Conservation (phyloP, 352 stramenopile genomes). For the Phytophthora megakarya region DNA sequence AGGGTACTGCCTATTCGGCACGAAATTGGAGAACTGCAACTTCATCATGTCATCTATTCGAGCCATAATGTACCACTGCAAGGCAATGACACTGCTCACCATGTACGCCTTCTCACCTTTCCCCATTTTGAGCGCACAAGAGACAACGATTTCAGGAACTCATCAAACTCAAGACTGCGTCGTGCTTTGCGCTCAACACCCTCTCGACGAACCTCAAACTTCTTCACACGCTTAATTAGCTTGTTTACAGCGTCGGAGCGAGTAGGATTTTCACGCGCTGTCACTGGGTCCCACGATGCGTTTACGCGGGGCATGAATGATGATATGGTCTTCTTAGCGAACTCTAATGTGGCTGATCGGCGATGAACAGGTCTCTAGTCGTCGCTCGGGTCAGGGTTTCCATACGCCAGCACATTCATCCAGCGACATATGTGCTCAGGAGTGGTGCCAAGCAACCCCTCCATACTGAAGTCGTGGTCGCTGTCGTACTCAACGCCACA, state of each 20-base stretch:
- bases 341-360: conserved; percentile 5
- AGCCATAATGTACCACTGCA: conserved; percentile 26
- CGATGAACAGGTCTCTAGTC: conserved; percentile 3
- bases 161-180: conserved; percentile 14
- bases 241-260: conserved; percentile 24
- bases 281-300: conserved; percentile 18
- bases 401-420: conserved; percentile 17
- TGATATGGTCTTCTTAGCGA: conserved; percentile 24
- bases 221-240: conserved; percentile 14
- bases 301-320: conserved; percentile 24
- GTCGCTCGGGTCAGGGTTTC: not conserved
- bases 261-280: conserved; percentile 16
- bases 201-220: too few species aligned
- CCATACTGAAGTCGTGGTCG: not conserved
- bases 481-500: not conserved
- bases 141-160: conserved; percentile 10
- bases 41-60: conserved; percentile 39
- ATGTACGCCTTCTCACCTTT: not conserved
- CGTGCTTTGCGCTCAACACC: conserved; percentile 1
- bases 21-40: conserved; percentile 10
- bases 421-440: not conserved
- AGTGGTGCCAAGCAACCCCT: not conserved
- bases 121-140: not conserved
- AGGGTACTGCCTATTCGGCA: conserved; percentile 10
- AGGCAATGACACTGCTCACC: conserved; percentile 6